phyloP scores from a whole-genome alignment of 2,329 filamentous ascomycete genomes.

The Parasarocladium wereldwijsianum region DNA sequence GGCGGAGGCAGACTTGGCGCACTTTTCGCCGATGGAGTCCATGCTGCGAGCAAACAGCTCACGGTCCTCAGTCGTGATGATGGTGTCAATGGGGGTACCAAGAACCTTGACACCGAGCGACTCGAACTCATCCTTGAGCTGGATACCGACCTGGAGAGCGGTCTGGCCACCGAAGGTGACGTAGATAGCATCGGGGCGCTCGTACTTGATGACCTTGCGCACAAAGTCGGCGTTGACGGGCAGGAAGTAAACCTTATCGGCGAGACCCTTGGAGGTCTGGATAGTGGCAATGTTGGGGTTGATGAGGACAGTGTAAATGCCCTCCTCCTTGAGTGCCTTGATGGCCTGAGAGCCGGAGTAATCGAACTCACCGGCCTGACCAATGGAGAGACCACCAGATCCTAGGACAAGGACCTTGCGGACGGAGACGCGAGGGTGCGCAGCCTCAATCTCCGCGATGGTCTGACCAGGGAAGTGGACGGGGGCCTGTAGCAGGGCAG shows the following conservation, averaged over 20 bases:
- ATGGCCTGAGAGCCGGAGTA: slow-evolving; percentile 98
- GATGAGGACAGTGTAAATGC: slow-evolving; percentile 94
- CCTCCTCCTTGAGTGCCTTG: slow-evolving; percentile 95
- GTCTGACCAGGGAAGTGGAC: slow-evolving; percentile 82
- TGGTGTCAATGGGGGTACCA: slow-evolving; percentile 92
- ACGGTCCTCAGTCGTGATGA: slow-evolving; percentile 96
- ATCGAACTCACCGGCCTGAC: slow-evolving; percentile 96
- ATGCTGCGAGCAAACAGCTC: slow-evolving; percentile 96
- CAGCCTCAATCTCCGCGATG: slow-evolving; percentile 59
- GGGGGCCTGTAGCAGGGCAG: slow-evolving; percentile 51
- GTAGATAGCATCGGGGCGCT: slow-evolving; percentile 92
- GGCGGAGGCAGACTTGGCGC: slow-evolving; percentile 90
- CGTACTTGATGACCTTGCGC: slow-evolving; percentile 89
- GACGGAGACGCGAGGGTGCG: slow-evolving; percentile 65
- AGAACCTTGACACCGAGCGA: slow-evolving; percentile 83
- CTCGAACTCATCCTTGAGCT: slow-evolving; percentile 95
- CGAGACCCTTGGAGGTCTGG: slow-evolving; percentile 92
- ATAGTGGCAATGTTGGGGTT: slow-evolving; percentile 99
- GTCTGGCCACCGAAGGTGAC: slow-evolving; percentile 97
- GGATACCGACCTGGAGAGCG: slow-evolving; percentile 89
- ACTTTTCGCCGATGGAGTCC: slow-evolving; percentile 97
- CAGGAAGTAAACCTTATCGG: slow-evolving; percentile 97
- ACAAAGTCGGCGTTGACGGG: slow-evolving; percentile 96
- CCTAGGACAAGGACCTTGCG: slow-evolving; percentile 94
- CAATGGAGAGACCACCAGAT: slow-evolving; percentile 89